Conservation (phyloP, 192 early-diverging fungal species). For the Chytriomyces confervae region DNA sequence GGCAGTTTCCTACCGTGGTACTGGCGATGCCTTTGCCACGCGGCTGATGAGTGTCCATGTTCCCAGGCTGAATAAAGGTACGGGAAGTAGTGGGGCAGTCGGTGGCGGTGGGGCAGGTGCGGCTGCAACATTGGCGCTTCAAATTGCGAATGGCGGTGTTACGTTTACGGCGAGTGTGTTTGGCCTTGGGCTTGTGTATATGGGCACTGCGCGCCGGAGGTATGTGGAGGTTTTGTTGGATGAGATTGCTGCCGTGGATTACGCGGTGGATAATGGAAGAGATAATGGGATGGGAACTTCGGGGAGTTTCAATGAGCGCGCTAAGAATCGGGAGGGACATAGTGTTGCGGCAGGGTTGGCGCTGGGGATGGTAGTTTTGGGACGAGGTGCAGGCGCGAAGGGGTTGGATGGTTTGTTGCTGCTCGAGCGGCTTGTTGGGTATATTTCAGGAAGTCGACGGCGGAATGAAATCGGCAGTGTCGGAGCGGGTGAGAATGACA, state of each 20-base stretch:
- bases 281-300: not conserved
- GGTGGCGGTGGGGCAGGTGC: not conserved
- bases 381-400: constrained; percentile 58
- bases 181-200: constrained; percentile 78
- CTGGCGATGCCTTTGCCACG: constrained; percentile 64
- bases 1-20: constrained; percentile 71
- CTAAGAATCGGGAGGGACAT: constrained; percentile 39
- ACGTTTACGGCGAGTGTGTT: constrained; percentile 73
- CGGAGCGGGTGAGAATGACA: constrained; percentile 20
- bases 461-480: constrained; percentile 18
- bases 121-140: not conserved
- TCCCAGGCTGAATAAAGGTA: constrained; percentile 55
- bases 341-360: constrained; percentile 70
- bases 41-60: constrained; percentile 80
- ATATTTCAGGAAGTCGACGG: constrained; percentile 16
- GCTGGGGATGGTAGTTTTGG: constrained; percentile 81
- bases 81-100: not conserved
- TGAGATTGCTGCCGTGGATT: constrained; percentile 58
- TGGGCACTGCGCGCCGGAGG: constrained; percentile 68
- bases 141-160: constrained; percentile 61
- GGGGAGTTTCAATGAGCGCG: not conserved
- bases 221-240: constrained; percentile 77
- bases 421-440: constrained; percentile 38
- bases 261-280: constrained; percentile 36
- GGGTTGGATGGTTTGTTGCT: constrained; percentile 7